Conservation (phyloP, 805 yeast species). For the Candida coquimbonensis region DNA sequence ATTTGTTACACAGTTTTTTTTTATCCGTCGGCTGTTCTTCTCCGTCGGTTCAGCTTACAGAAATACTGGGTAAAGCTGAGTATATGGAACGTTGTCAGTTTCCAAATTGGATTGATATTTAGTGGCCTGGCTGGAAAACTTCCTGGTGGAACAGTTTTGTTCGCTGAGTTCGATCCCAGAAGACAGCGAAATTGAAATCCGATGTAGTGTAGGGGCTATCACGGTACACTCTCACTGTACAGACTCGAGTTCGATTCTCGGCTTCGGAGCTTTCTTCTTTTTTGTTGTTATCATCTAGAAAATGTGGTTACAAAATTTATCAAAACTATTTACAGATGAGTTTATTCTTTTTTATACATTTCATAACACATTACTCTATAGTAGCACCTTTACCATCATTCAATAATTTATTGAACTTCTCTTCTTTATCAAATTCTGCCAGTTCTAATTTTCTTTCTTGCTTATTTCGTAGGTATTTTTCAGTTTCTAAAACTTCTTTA, state of each 20-base stretch:
- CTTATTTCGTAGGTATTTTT: conserved; percentile 10
- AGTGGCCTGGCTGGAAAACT: no score
- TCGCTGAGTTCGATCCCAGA: no score
- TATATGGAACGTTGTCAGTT: no score
- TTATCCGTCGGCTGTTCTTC: no score
- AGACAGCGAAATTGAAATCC: conserved; percentile 11
- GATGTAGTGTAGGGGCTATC: conserved; percentile 29
- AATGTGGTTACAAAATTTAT: no score
- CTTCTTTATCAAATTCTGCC: conserved; percentile 6
- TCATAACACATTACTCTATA: background rate
- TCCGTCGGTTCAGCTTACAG: no score
- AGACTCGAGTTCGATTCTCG: conserved; percentile 30
- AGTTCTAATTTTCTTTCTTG: conserved; percentile 12
- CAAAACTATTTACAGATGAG: no score
- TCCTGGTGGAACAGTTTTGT: no score
- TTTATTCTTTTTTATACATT: no score
- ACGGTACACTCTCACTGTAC: conserved; percentile 28
- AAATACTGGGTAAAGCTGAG: no score
- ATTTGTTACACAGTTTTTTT: no score
- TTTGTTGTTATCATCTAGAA: background rate
- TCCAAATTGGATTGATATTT: no score
- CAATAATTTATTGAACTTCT: background rate
- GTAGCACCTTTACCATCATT: conserved; percentile 1
- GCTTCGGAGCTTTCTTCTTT: conserved; percentile 22
- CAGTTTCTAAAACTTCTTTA: conserved; percentile 8